Evolutionary conservation across 2,329 filamentous ascomycete genomes (phyloP), one percentile per base, ranked within the genome.

Genomic region (Raffaelea deltoideospora): DNA sequence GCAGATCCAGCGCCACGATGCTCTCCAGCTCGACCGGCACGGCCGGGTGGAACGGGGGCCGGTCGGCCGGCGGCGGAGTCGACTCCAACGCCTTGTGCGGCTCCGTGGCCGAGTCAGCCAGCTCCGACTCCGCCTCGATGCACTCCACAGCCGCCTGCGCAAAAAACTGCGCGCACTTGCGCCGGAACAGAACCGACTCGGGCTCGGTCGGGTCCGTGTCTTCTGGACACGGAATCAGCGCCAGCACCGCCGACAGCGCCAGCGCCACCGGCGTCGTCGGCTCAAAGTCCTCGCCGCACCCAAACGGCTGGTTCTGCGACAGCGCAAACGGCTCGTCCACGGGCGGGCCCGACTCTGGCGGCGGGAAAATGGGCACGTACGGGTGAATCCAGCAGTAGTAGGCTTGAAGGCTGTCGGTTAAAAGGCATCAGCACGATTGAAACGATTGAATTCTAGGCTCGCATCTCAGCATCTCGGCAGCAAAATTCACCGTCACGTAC

Each of bases 321-420:
- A 57, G 44, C 5, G 54, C 46, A 1, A 52, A 41, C 5, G 55
- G 48, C 36, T 57, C 50, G 40, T 56, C 59, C 23, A 51, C 26
- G 6, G 41, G 42, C 11, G 57, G 49, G 21, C 47, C 41, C 21
- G 41, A 41, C 17, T 50, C 49, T 6, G 64, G 62, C 3, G 64
- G 53, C 11, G 64, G 65, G 3, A 69, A 47, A 26, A 68, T 63
- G 4, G 65, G 64, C 15, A 68, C 60, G 40, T 58, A 68, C 1
- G 62, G 58, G 41, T 69, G 65, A 38, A 68, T 63, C 55, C 60
- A 69, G 38, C 63, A 56, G 41, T 69, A 69, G 46, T 69, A 69
- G 4, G 63, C 65, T 39, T 65, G 59, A 17, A 67, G 50, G 33
- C 49, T 53, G 15, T 8, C n/a, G n/a, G n/a, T n/a, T n/a, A n/a